These are phyloP conservation scores for Cryptosporidium parvum DNA, from an alignment of 169 alveolate genomes.

Conservation along the genomic window DNA sequence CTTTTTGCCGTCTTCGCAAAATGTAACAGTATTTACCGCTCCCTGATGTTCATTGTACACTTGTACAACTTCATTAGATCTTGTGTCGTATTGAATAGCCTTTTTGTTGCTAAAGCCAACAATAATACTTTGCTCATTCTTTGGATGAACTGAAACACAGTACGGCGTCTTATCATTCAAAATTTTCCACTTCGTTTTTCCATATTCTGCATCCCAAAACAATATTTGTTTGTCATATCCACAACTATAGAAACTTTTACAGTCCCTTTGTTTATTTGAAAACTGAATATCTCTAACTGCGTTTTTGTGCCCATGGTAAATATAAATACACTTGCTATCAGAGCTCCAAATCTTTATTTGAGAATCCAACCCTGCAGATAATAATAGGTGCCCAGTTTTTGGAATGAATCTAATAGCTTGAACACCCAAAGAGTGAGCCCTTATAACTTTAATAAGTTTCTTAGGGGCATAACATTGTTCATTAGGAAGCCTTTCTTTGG, in stretches of 20 bases:
- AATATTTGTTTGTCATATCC: constrained; percentile 92
- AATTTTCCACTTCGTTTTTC: constrained; percentile 91
- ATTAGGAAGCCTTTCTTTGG: constrained; percentile 23
- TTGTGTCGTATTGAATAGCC: constrained; percentile 91
- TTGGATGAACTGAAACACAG: constrained; percentile 92
- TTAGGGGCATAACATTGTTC: constrained; percentile 91
- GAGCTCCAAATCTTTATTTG: constrained; percentile 94
- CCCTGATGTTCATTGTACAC: constrained; percentile 96
- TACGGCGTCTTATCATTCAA: constrained; percentile 92
- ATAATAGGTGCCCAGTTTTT: constrained; percentile 92
- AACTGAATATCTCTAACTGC: constrained; percentile 95
- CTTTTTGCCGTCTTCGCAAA: constrained; percentile 91
- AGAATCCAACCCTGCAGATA: constrained; percentile 94
- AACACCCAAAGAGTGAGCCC: constrained; percentile 95
- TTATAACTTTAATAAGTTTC: constrained; percentile 90
- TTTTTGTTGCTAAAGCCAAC: constrained; percentile 94
- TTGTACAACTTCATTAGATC: constrained; percentile 89
- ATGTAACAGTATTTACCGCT: constrained; percentile 92
- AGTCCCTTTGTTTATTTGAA: constrained; percentile 75
- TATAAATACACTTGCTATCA: constrained; percentile 90
- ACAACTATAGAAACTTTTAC: constrained; percentile 89
- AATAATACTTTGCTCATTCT: constrained; percentile 89
- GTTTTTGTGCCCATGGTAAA: constrained; percentile 95
- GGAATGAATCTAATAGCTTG: constrained; percentile 93
- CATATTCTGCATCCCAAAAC: constrained; percentile 98